Percentiles rank a stretch among this genome's conserved stretches.
Conservation (phyloP, 2,329 filamentous ascomycete species). For the Colletotrichum tanaceti region DNA sequence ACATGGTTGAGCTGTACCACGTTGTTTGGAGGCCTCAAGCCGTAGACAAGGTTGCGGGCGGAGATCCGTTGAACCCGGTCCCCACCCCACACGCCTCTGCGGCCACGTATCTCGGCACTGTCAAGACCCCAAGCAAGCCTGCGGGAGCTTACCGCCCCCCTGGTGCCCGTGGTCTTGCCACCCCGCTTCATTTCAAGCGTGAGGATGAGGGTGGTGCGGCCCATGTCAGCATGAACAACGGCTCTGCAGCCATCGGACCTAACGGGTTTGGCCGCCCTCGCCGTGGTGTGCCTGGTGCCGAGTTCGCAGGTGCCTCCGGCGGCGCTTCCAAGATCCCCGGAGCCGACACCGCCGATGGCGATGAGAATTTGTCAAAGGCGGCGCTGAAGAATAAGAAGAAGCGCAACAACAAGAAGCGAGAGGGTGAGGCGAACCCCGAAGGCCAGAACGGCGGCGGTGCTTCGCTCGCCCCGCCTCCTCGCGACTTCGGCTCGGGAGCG, state of each 20-base stretch:
- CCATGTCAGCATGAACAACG: slow-evolving; percentile 83
- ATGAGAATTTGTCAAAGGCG: slow-evolving; percentile 83
- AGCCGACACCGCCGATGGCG: slow-evolving; percentile 72
- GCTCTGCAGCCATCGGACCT: slow-evolving; percentile 73
- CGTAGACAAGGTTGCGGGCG: slow-evolving; percentile 66
- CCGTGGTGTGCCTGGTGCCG: slow-evolving; percentile 88
- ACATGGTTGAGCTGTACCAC: slow-evolving; percentile 94
- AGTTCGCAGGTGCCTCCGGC: slow-evolving; percentile 75
- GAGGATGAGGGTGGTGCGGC: slow-evolving; percentile 96
- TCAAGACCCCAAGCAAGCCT: slow-evolving; percentile 95
- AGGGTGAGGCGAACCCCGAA: slow-evolving; percentile 71
- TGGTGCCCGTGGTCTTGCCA: slow-evolving; percentile 87
- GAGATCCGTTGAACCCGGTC: slow-evolving; percentile 78
- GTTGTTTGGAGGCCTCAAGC: slow-evolving; percentile 87
- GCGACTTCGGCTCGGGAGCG: slow-evolving; percentile 41
- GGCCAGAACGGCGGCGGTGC: slow-evolving; percentile 59
- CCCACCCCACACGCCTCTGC: slow-evolving; percentile 87
- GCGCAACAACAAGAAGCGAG: slow-evolving; percentile 91
- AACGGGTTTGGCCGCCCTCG: slow-evolving; percentile 85
- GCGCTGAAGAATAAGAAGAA: slow-evolving; percentile 99
- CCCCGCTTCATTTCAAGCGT: slow-evolving; percentile 94
- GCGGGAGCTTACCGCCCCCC: slow-evolving; percentile 97
- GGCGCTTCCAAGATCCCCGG: slow-evolving; percentile 73
- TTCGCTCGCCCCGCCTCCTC: slow-evolving; percentile 60
- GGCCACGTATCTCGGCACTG: slow-evolving; percentile 80